A percentile compares a stretch with the other conserved stretches of the same genome.
Conservation (phyloP, 2,329 filamentous ascomycete species). For the Geosmithia flava region DNA sequence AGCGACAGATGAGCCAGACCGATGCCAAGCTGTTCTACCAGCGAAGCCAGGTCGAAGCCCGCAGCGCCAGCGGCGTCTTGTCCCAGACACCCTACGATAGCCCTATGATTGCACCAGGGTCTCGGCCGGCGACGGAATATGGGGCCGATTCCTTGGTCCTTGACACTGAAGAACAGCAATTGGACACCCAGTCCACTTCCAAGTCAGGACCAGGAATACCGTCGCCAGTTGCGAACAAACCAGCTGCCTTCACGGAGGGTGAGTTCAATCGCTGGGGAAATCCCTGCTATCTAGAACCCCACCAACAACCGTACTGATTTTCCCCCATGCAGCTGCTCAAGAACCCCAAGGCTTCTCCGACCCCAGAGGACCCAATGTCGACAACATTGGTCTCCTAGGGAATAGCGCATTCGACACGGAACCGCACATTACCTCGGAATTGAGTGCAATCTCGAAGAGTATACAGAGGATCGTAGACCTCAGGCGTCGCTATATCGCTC, state of each 20-base stretch:
- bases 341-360: conserved; percentile 4
- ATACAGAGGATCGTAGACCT: conserved; percentile 83
- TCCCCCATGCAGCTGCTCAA: neutral
- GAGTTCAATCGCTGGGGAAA: neutral
- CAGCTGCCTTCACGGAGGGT: neutral
- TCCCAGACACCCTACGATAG: conserved; percentile 34
- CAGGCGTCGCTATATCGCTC: conserved; percentile 74
- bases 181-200: neutral
- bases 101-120: conserved; percentile 26
- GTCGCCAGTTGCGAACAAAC: neutral
- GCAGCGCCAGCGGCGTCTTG: conserved; percentile 21
- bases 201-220: neutral
- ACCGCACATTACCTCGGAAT: conserved; percentile 69
- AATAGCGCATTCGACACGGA: conserved; percentile 59
- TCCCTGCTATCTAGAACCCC: neutral
- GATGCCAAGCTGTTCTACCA: conserved; percentile 97
- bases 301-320: neutral
- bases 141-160: conserved; percentile 20
- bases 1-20: conserved; percentile 87
- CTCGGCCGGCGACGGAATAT: conserved; percentile 20
- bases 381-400: conserved; percentile 9
- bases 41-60: conserved; percentile 50
- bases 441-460: conserved; percentile 77
- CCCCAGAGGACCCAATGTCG: conserved; percentile 6
- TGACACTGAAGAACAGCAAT: conserved; percentile 7